These are phyloP conservation scores for Paracorniculantispora psalliotae DNA, from an alignment of 2,329 filamentous ascomycete genomes.

Conservation along the genomic window DNA sequence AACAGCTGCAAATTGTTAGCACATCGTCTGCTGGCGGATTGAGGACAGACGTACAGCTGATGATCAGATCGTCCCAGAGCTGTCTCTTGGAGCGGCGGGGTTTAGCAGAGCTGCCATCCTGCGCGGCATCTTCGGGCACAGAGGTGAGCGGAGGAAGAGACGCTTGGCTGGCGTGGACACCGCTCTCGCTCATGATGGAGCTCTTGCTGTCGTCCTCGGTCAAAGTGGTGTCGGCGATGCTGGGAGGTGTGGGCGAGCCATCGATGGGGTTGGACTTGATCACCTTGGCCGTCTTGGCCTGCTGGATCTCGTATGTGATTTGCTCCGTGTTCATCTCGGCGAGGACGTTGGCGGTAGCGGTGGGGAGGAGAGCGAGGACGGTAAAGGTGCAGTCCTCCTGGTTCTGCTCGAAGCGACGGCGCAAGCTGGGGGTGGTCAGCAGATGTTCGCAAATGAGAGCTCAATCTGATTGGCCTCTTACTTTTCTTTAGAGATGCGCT, in stretches of 20 bases:
- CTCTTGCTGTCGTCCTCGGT: slow-evolving; percentile 81
- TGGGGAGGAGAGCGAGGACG: slow-evolving; percentile 89
- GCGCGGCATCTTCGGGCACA: slow-evolving; percentile 26
- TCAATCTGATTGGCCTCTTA: slow-evolving; percentile 38
- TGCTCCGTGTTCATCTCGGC: slow-evolving; percentile 85
- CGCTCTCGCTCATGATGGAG: slow-evolving; percentile 77
- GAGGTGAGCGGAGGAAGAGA: slow-evolving; percentile 44
- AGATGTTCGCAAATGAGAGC: not conserved
- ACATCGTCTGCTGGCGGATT: not conserved
- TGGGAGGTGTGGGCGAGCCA: slow-evolving; percentile 52
- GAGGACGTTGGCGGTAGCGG: slow-evolving; percentile 83
- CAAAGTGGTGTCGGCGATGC: slow-evolving; percentile 64
- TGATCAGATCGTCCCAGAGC: slow-evolving; percentile 96
- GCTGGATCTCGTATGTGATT: slow-evolving; percentile 88
- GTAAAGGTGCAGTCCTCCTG: slow-evolving; percentile 99
- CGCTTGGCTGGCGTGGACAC: slow-evolving; percentile 76
- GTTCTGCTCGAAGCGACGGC: slow-evolving; percentile 95
- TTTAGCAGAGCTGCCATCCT: slow-evolving; percentile 42
- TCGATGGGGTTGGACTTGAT: slow-evolving; percentile 53
- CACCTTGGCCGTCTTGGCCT: slow-evolving; percentile 71
- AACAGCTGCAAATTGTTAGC: slow-evolving; percentile 56
- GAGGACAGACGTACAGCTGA: slow-evolving; percentile 66
- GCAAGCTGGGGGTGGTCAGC: slow-evolving; percentile 56
- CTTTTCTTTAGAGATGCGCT: slow-evolving; percentile 96
- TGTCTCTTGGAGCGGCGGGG: slow-evolving; percentile 76